These are phyloP conservation scores for Sophora flavescens DNA, from an alignment of 306 rosid genomes.

Conservation along the genomic window DNA sequence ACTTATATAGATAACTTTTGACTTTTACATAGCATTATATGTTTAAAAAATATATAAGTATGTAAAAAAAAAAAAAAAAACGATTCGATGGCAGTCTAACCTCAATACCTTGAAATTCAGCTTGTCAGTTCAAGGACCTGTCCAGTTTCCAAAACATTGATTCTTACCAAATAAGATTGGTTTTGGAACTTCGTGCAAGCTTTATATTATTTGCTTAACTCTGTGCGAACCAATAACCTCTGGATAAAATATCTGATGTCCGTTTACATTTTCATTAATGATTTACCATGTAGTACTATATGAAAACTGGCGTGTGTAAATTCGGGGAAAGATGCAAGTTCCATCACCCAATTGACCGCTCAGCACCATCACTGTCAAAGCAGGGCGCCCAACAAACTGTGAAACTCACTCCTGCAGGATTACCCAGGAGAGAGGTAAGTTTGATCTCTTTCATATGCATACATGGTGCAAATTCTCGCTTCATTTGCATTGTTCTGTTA, in stretches of 20 bases:
- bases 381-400: constrained; percentile 57
- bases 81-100: too few species aligned
- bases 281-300: constrained; percentile 66
- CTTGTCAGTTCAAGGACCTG: background rate
- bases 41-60: too few species aligned
- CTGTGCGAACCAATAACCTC: background rate
- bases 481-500: constrained; percentile 20
- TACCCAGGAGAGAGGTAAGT: constrained; percentile 96
- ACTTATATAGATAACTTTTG: too few species aligned
- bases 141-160: constrained; percentile 23
- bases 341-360: constrained; percentile 90
- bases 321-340: constrained; percentile 87
- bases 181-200: background rate
- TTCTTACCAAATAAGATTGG: background rate
- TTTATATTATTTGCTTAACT: constrained; percentile 23
- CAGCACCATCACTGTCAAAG: constrained; percentile 63
- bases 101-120: background rate
- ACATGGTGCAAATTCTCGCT: background rate
- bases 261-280: constrained; percentile 17
- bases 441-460: constrained; percentile 18
- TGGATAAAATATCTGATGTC: constrained; percentile 11
- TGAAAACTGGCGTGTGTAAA: constrained; percentile 94
- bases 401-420: constrained; percentile 90
- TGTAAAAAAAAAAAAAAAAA: too few species aligned
- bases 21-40: too few species aligned